phyloP scores from a whole-genome alignment of 257 asterid species.

The Ehretia macrophylla region DNA sequence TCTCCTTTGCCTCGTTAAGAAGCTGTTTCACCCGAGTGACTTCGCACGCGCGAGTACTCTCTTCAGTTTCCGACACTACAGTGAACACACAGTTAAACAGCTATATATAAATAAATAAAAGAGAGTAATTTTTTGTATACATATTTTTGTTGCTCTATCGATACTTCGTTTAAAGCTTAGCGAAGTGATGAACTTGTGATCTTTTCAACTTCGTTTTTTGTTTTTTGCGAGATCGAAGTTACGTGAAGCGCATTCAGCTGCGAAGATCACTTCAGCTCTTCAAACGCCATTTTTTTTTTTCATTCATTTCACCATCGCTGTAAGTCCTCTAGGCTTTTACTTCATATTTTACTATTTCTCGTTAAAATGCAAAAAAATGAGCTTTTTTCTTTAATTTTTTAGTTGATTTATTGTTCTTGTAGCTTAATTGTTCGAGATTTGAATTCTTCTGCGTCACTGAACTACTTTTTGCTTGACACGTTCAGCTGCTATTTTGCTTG shows the following conservation, averaged over 20 bases:
- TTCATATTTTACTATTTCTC: too few relatives aligned
- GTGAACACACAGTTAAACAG: neutral
- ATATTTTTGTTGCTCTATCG: too few relatives aligned
- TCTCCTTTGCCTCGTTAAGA: neutral
- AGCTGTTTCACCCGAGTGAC: neutral
- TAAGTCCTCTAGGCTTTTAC: neutral
- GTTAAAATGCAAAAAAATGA: too few relatives aligned
- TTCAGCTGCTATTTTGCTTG: neutral
- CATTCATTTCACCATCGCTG: neutral
- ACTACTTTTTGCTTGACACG: neutral
- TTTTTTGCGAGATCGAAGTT: too few relatives aligned
- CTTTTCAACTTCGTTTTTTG: too few relatives aligned
- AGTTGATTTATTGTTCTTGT: too few relatives aligned
- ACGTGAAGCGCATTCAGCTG: neutral
- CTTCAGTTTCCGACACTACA: neutral
- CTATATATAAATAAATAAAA: too few relatives aligned
- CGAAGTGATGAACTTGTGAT: too few relatives aligned
- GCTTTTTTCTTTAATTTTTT: too few relatives aligned
- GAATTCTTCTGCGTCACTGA: neutral
- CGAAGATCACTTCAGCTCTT: neutral
- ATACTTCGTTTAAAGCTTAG: too few relatives aligned
- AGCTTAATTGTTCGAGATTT: too few relatives aligned
- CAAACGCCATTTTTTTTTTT: neutral
- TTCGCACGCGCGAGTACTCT: neutral
- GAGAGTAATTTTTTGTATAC: neutral